Conservation (phyloP, 2,329 filamentous ascomycete species). For the Apiospora aurea region DNA sequence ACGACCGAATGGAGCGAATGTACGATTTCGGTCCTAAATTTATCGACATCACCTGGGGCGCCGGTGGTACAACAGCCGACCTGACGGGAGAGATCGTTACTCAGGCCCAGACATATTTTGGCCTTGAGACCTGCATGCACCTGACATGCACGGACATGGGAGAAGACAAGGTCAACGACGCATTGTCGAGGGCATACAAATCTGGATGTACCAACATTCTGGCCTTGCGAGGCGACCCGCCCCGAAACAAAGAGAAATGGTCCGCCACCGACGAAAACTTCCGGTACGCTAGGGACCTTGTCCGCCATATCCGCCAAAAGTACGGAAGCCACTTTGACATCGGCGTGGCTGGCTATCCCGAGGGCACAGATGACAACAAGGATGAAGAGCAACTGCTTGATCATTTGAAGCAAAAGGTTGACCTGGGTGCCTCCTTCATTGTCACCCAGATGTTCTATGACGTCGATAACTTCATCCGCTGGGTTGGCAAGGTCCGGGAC, state of each 20-base stretch:
- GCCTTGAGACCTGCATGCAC: slow-evolving; percentile 98
- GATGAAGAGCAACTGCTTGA: slow-evolving; percentile 85
- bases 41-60: slow-evolving; percentile 98
- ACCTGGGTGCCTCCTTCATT: slow-evolving; percentile 91
- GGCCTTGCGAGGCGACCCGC: slow-evolving; percentile 90
- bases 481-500: slow-evolving; percentile 86
- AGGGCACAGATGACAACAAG: slow-evolving; percentile 92
- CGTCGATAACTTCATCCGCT: slow-evolving; percentile 90
- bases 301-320: slow-evolving; percentile 74
- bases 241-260: slow-evolving; percentile 93
- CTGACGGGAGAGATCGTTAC: slow-evolving; percentile 97
- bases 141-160: slow-evolving; percentile 99
- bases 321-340: slow-evolving; percentile 96
- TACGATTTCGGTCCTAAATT: slow-evolving; percentile 92
- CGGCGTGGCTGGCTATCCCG: slow-evolving; percentile 94
- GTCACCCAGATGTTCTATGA: slow-evolving; percentile 99
- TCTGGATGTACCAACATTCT: slow-evolving; percentile 97
- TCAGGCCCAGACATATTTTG: slow-evolving; percentile 93
- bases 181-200: slow-evolving; percentile 87
- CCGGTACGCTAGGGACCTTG: slow-evolving; percentile 90
- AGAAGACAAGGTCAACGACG: slow-evolving; percentile 86
- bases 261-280: slow-evolving; percentile 86
- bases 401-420: slow-evolving; percentile 96
- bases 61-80: slow-evolving; percentile 88
- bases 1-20: slow-evolving; percentile 99